phyloP scores from a whole-genome alignment of 495 filamentous ascomycete genomes.

The Terfezia boudieri region DNA sequence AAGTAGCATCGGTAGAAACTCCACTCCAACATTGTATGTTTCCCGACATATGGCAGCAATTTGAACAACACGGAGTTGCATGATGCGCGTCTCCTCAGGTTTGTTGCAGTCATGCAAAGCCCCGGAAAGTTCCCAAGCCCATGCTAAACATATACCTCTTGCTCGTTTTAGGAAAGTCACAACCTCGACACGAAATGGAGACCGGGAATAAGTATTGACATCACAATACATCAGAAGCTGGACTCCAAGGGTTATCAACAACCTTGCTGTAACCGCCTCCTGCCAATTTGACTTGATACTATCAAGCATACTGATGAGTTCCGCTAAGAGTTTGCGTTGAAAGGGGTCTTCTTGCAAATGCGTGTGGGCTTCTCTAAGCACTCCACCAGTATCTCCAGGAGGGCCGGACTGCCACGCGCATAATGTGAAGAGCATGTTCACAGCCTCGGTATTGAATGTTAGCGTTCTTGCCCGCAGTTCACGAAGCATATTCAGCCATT shows the following conservation, averaged over 20 bases:
- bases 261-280: conserved; percentile 20
- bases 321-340: no score
- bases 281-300: conserved; percentile 28
- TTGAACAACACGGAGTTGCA: no score
- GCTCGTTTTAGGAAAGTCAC: not conserved
- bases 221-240: conserved; percentile 21
- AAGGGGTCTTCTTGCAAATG: no score
- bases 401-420: conserved; percentile 24
- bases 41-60: conserved; percentile 17
- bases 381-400: not conserved
- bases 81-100: not conserved
- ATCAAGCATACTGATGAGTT: no score
- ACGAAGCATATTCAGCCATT: conserved; percentile 34
- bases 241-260: conserved; percentile 20
- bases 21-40: conserved; percentile 10
- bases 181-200: not conserved
- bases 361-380: no score
- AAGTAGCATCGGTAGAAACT: conserved; percentile 1
- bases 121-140: not conserved
- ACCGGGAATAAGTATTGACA: no score
- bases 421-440: conserved; percentile 27
- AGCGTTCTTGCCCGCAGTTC: conserved; percentile 27
- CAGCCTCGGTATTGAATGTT: conserved; percentile 26
- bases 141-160: not conserved
- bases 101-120: not conserved